phyloP scores from a whole-genome alignment of 176 grass and related monocot species.

The Oropetium thomaeum region DNA sequence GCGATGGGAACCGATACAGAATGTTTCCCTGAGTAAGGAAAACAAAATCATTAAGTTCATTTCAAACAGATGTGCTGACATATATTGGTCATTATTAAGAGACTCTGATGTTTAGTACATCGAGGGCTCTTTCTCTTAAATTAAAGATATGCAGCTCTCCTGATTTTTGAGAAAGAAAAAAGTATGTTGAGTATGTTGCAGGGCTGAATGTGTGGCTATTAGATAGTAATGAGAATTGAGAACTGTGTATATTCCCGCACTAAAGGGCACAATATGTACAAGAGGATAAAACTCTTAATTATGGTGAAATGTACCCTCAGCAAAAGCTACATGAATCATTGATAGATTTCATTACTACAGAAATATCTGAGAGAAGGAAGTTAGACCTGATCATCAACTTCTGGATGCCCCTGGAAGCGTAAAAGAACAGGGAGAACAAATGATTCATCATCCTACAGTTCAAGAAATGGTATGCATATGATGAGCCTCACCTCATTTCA shows the following conservation, averaged over 20 bases:
- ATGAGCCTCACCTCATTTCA: slow-evolving; percentile 22
- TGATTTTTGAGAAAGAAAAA: too few species aligned
- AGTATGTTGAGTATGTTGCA: neutral
- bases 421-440: slow-evolving; percentile 89
- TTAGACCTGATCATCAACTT: slow-evolving; percentile 87
- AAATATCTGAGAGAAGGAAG: slow-evolving; percentile 14
- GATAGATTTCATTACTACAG: neutral
- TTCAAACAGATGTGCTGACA: neutral
- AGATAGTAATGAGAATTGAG: neutral
- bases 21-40: slow-evolving; percentile 72
- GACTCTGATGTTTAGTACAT: slow-evolving; percentile 1
- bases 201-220: neutral
- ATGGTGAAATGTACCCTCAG: neutral
- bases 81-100: slow-evolving; percentile 6
- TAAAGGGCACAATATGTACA: neutral
- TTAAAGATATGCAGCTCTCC: too few species aligned
- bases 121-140: too few species aligned
- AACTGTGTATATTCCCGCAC: neutral
- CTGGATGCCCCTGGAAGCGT: slow-evolving; percentile 86
- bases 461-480: slow-evolving; percentile 32
- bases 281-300: neutral
- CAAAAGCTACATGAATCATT: neutral
- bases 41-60: neutral
- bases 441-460: slow-evolving; percentile 89
- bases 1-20: slow-evolving; percentile 85